Evolutionary conservation across 2,329 filamentous ascomycete species (phyloP).

Genomic region (Aspergillus sp.): DNA sequence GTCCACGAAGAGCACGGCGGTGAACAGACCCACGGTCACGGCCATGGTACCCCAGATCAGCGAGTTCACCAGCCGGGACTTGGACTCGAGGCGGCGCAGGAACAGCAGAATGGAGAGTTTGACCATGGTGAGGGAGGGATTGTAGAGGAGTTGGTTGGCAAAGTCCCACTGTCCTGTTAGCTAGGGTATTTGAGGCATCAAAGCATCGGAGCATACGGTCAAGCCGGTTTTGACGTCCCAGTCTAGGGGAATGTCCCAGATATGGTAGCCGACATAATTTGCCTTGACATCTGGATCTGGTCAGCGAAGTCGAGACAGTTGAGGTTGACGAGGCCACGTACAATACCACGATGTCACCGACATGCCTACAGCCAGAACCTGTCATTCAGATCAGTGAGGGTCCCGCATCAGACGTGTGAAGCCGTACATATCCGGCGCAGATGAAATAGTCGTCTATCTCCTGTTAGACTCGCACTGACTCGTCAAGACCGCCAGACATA

Average conservation of each 20-base stretch:
- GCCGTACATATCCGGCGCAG: constrained; percentile 21
- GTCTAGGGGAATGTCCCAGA: constrained; percentile 20
- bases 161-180: constrained; percentile 21
- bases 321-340: constrained; percentile 11
- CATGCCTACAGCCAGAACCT: constrained; percentile 22
- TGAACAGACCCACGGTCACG: constrained; percentile 19
- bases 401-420: background rate
- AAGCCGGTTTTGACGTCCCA: constrained; percentile 13
- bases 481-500: constrained; percentile 4
- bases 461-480: no score
- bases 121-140: constrained; percentile 27
- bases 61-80: constrained; percentile 18
- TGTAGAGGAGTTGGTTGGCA: constrained; percentile 31
- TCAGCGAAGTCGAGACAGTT: background rate
- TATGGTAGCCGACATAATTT: constrained; percentile 27
- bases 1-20: constrained; percentile 26
- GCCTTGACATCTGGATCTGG: constrained; percentile 22
- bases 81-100: constrained; percentile 28
- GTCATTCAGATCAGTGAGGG: background rate
- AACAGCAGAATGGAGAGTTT: constrained; percentile 32
- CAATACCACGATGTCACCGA: constrained; percentile 26
- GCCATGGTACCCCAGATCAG: constrained; percentile 21
- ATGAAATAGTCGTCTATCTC: constrained; percentile 24
- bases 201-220: constrained; percentile 12
- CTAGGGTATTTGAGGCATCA: background rate